Evolutionary conservation across 2,329 filamentous ascomycete genomes (phyloP).

Genomic region (Penicillium sp.): DNA sequence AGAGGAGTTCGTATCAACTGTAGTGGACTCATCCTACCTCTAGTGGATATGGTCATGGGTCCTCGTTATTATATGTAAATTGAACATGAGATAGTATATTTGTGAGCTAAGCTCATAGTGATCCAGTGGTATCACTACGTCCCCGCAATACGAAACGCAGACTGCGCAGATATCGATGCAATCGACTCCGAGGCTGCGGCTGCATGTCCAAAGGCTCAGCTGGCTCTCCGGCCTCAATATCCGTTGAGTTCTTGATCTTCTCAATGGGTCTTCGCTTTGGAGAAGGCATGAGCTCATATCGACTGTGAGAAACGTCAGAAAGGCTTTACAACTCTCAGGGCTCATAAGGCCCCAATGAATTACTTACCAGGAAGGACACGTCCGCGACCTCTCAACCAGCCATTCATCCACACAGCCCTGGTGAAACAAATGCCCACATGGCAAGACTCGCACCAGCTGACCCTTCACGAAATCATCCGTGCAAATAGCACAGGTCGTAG

Average conservation of each 20-base stretch:
- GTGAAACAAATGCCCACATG: constrained; percentile 6
- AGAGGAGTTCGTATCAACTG: too few relatives aligned
- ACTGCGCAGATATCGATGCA: not conserved
- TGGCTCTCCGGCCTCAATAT: not conserved
- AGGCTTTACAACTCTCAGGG: not conserved
- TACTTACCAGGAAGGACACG: constrained; percentile 3
- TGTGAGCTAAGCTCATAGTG: not conserved
- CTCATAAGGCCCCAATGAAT: not conserved
- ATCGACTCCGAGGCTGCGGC: not conserved
- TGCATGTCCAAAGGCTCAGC: not conserved
- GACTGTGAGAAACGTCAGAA: not conserved
- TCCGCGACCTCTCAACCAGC: constrained; percentile 1
- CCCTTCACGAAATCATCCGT: constrained; percentile 8
- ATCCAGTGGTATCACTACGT: not conserved
- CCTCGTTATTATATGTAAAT: not conserved
- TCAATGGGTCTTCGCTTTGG: not conserved
- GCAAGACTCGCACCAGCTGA: constrained; percentile 4
- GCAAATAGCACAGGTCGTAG: constrained; percentile 9
- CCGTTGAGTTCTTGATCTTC: not conserved
- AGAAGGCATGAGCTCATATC: not conserved
- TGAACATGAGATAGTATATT: not conserved
- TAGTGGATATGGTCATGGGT: not conserved
- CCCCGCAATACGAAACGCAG: not conserved
- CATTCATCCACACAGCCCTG: constrained; percentile 4
- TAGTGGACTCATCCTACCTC: too few relatives aligned